Evolutionary conservation across 371 early-diverging fungal species (phyloP).

Genomic region (Apophysomyces trapeziformis): DNA sequence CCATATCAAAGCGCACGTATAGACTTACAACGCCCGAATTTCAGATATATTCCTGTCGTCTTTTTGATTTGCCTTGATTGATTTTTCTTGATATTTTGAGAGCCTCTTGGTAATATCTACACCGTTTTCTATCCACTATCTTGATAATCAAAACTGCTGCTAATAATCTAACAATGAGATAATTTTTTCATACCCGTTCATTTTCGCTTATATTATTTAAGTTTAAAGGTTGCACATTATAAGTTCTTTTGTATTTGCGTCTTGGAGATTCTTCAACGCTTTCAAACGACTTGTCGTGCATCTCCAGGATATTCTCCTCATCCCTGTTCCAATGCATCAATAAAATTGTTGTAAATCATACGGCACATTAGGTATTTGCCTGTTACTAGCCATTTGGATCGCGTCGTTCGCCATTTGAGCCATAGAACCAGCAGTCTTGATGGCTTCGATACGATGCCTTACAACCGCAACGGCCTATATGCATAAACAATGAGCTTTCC

Average conservation of each 20-base stretch:
- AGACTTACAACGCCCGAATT: not conserved
- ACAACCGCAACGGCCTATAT: not conserved
- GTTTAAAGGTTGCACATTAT: not conserved
- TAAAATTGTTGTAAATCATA: not conserved
- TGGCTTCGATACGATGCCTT: not conserved
- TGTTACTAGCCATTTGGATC: not conserved
- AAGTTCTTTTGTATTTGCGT: not conserved
- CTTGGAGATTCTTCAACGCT: not conserved
- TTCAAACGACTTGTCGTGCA: not conserved
- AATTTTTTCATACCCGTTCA: not conserved
- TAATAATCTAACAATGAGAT: not conserved
- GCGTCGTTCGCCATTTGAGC: not conserved
- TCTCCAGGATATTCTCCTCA: not conserved
- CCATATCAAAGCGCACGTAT: not conserved
- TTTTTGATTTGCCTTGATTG: not conserved
- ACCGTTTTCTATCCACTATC: not conserved
- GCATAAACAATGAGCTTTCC: not conserved
- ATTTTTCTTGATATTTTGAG: not conserved
- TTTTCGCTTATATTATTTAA: not conserved
- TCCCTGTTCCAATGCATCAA: not conserved
- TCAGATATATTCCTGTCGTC: not conserved
- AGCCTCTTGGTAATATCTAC: not conserved
- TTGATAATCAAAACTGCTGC: not conserved
- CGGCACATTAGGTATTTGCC: not conserved
- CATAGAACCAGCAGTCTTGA: not conserved